These are phyloP conservation scores for Anthoceros angustus DNA, from an alignment of 225 moss, liverwort and hornwort genomes.

Conservation along the genomic window DNA sequence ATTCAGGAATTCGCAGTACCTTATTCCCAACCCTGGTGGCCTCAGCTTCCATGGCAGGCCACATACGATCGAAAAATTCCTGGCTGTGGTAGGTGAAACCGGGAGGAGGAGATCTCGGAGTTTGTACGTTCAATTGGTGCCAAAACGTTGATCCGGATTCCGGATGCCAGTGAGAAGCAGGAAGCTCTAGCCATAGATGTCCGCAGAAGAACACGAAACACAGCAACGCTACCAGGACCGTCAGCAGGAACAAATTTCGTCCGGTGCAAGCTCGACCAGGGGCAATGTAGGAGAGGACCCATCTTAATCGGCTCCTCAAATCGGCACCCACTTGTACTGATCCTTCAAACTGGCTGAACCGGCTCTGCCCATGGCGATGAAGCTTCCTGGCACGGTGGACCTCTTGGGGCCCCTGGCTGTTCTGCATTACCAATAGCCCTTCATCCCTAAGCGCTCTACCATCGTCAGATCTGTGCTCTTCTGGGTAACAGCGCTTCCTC, in stretches of 20 bases:
- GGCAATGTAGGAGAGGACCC: background rate
- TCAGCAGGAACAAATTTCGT: background rate
- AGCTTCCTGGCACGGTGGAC: background rate
- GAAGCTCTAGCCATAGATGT: background rate
- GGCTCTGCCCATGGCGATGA: background rate
- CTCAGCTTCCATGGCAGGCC: conserved; percentile 65
- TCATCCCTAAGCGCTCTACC: background rate
- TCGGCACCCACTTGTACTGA: background rate
- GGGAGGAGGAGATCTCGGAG: background rate
- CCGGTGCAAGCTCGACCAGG: background rate
- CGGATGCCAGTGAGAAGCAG: background rate
- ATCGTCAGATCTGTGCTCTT: background rate
- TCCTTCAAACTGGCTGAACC: background rate
- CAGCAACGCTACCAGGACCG: background rate
- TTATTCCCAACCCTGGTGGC: conserved; percentile 37
- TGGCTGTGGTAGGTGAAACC: conserved; percentile 72
- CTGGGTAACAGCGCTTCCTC: background rate
- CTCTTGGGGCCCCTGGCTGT: background rate
- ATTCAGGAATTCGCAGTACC: conserved; percentile 8
- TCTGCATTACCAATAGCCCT: background rate
- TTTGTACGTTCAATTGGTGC: background rate
- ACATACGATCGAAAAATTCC: conserved; percentile 56
- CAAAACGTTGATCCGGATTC: background rate
- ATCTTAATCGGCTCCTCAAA: background rate
- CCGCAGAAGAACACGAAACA: background rate